Percentiles rank a stretch among this genome's conserved stretches.
Evolutionary conservation across 495 filamentous ascomycete genomes (phyloP).

Genomic region (Aspergillus diversus): DNA sequence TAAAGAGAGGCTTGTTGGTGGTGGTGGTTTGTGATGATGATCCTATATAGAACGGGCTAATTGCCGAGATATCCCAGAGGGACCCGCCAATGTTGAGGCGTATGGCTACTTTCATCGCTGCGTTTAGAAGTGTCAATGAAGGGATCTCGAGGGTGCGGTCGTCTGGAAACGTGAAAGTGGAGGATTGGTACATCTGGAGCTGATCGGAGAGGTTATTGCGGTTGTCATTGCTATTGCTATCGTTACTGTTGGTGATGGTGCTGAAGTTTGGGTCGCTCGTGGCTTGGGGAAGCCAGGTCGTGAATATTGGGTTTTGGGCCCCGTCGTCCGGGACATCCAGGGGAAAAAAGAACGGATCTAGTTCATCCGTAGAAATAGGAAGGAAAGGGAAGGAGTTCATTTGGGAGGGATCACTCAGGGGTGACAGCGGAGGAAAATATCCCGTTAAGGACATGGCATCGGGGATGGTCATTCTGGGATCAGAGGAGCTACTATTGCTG

Average conservation of each 20-base stretch:
- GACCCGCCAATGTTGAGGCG: conserved; percentile 27
- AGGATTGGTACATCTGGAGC: conserved; percentile 28
- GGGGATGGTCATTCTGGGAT: conserved; percentile 1
- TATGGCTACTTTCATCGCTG: conserved; percentile 30
- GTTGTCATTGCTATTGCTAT: conserved; percentile 3
- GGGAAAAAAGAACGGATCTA: not conserved
- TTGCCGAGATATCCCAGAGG: conserved; percentile 31
- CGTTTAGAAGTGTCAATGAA: conserved; percentile 31
- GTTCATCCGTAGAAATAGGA: not conserved
- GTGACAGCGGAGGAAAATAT: conserved; percentile 1
- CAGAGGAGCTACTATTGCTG: not conserved
- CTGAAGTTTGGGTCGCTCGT: not conserved
- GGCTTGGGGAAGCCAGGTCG: too few species aligned
- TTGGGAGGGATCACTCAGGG: not conserved
- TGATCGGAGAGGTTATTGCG: conserved; percentile 19
- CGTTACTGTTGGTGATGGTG: not conserved
- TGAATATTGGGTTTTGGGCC: not conserved
- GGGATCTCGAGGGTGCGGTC: conserved; percentile 32
- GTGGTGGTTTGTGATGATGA: not conserved
- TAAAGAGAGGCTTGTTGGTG: conserved; percentile 10
- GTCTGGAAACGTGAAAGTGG: conserved; percentile 36
- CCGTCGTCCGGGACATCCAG: not conserved
- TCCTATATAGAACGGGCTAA: conserved; percentile 30
- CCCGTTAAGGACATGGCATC: not conserved
- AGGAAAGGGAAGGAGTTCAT: not conserved